Evolutionary conservation across 164 flowering plant genomes (phyloP), one percentile per base, ranked within the genome.

Genomic region (Amborella trichopoda): DNA sequence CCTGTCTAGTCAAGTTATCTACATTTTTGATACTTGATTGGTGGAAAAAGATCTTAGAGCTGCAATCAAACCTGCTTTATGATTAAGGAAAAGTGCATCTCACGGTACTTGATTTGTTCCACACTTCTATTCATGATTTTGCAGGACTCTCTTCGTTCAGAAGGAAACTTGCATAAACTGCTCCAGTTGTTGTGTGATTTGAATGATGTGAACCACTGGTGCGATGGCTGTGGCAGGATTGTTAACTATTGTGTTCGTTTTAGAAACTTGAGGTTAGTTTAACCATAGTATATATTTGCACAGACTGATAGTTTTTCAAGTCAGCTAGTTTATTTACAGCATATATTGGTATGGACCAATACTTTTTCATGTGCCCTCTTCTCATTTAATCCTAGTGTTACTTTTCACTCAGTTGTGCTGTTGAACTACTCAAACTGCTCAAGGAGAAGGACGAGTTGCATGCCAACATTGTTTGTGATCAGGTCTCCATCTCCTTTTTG

Each of bases 361-460:
- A n/a, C n/a, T n/a, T n/a, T n/a, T 44, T 14, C 23, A 50, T 18
- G 19, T 46, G 10, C 13, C 38, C 45, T 24, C 27, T 42, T 44
- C 40, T 43, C 23, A 8, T 21, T 53, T 44, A 48, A 26, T n/a
- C 49, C 48, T 34, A 42, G 22, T 18, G 20, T 0, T 60, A 17
- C 26, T 48, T 66, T 30, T 66, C 63, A 58, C 44, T 32, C 56
- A 89, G 97, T 43, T 46, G 64, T 59, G 73, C 80, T 17, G 40
- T 77, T 45, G 66, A 72, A 62, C 66, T 89, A 58, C 68, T 84
- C 55, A 78, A 78, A 70, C 75, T 71, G 57, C 75, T 77, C 32
- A 69, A 58, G 53, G 73, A 69, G 28, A 63, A 57, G 28, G 74
- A 77, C 66, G 84, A 76, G 41, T 17, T 56, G 37, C 63, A 55